Conservation (phyloP, 2,329 filamentous ascomycete genomes). For the Furcasterigmium furcatum region DNA sequence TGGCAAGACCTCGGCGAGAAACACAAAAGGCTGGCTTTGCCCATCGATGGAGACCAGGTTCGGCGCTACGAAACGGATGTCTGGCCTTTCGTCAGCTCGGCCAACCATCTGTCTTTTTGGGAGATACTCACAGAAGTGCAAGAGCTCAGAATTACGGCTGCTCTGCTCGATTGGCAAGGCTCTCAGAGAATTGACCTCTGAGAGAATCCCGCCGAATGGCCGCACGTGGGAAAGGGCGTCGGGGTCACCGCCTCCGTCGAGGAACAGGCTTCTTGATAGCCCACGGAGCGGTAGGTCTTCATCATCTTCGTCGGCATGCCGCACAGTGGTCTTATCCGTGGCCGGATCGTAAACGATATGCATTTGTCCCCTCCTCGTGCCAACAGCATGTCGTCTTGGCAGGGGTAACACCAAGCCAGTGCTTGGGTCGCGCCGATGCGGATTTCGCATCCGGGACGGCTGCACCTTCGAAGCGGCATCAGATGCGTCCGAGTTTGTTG, state of each 20-base stretch:
- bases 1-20: slow-evolving; percentile 19
- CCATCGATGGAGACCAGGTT: slow-evolving; percentile 26
- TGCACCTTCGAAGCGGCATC: too few species aligned
- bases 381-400: not conserved
- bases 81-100: too few species aligned
- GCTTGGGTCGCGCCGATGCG: too few species aligned
- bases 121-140: slow-evolving; percentile 24
- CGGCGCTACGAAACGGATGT: slow-evolving; percentile 20
- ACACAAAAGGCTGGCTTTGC: slow-evolving; percentile 15
- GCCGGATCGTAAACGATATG: not conserved
- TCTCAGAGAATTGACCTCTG: slow-evolving; percentile 33
- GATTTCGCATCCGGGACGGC: too few species aligned
- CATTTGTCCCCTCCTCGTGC: not conserved
- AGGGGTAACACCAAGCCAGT: not conserved
- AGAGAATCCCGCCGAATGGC: slow-evolving; percentile 16
- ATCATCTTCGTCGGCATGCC: not conserved
- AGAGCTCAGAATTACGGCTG: slow-evolving; percentile 17
- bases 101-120: too few species aligned
- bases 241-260: slow-evolving; percentile 16
- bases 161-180: slow-evolving; percentile 17
- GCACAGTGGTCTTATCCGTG: not conserved
- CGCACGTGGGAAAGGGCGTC: slow-evolving; percentile 5
- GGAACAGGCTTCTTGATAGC: slow-evolving; percentile 8
- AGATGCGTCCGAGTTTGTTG: too few species aligned
- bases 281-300: not conserved